Evolutionary conservation across 2,329 filamentous ascomycete genomes (phyloP).

Genomic region (Aphanocladium album): DNA sequence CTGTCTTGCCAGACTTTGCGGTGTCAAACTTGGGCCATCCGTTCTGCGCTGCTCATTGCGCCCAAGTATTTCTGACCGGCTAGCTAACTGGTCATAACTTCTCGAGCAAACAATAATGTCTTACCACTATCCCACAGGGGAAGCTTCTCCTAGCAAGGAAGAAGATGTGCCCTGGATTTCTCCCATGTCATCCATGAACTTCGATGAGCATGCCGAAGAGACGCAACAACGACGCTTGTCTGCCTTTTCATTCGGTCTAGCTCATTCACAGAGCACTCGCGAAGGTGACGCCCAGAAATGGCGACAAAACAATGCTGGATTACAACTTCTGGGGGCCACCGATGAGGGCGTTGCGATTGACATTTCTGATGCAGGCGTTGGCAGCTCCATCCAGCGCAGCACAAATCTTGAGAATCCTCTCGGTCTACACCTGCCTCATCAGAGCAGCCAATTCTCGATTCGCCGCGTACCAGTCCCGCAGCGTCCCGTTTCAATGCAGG

Average conservation of each 20-base stretch:
- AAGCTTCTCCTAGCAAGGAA: background rate
- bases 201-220: background rate
- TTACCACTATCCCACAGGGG: background rate
- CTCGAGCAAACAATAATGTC: background rate
- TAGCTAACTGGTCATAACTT: background rate
- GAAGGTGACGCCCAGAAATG: background rate
- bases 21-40: background rate
- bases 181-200: background rate
- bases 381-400: background rate
- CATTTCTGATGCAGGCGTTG: too few species aligned
- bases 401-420: background rate
- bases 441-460: background rate
- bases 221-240: background rate
- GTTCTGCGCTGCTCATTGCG: background rate
- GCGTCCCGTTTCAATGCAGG: background rate
- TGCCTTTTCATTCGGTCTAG: background rate
- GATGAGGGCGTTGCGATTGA: background rate
- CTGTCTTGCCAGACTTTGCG: background rate
- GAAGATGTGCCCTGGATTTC: background rate
- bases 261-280: too few species aligned
- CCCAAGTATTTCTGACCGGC: too few species aligned
- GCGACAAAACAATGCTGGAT: background rate
- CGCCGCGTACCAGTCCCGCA: background rate
- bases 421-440: background rate
- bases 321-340: too few species aligned